These are phyloP conservation scores for Zoysia matrella DNA, from an alignment of 202 grass and related monocot species.

Conservation along the genomic window DNA sequence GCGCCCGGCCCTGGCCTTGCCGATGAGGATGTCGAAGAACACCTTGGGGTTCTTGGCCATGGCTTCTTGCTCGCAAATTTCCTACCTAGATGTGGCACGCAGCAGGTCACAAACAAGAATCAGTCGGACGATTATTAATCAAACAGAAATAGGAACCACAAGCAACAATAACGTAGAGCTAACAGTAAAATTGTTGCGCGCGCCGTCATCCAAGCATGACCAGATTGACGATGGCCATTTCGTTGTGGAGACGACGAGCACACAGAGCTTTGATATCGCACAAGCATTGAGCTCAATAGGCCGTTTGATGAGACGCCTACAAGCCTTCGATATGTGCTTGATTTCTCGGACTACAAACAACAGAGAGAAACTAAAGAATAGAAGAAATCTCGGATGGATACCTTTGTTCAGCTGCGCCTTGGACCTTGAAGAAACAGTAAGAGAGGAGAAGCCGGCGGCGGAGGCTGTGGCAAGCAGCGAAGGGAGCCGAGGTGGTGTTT, in stretches of 20 bases:
- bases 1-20: slow-evolving; percentile 61
- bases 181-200: neutral
- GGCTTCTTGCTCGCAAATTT: neutral
- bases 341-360: neutral
- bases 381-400: neutral
- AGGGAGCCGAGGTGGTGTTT: neutral
- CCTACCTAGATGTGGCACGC: neutral
- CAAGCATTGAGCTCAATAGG: slow-evolving; percentile 66
- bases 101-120: neutral
- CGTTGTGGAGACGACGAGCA: neutral
- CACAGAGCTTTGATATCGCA: slow-evolving; percentile 39
- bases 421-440: neutral
- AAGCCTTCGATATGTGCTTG: slow-evolving; percentile 77
- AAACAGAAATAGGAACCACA: neutral
- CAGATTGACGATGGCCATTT: neutral
- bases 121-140: neutral
- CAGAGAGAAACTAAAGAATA: neutral
- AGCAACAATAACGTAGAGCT: neutral
- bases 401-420: neutral
- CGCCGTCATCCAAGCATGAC: slow-evolving; percentile 4
- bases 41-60: slow-evolving; percentile 73
- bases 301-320: slow-evolving; percentile 24
- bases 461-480: neutral
- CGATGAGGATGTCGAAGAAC: slow-evolving; percentile 85
- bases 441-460: neutral